Percentiles rank a stretch among this genome's conserved stretches.
Evolutionary conservation across 352 stramenopile species (phyloP).

Genomic region (Phytopythium oedochilum): DNA sequence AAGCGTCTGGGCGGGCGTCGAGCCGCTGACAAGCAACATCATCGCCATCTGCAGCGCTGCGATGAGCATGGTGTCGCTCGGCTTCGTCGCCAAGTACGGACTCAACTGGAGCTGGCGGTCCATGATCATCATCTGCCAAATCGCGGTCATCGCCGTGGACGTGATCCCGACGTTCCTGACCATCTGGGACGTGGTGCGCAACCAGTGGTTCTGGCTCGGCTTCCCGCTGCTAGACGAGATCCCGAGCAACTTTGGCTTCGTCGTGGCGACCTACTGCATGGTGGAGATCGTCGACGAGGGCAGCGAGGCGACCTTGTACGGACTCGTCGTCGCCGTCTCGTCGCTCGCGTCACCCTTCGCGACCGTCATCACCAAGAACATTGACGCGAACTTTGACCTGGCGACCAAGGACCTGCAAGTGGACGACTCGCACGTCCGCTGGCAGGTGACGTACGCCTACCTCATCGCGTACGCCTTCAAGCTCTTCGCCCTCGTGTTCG

Average conservation of each 20-base stretch:
- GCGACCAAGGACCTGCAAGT: constrained; percentile 22
- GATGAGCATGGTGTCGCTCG: constrained; percentile 32
- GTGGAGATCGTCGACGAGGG: constrained; percentile 51
- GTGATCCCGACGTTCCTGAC: constrained; percentile 27
- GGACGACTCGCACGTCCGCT: constrained; percentile 22
- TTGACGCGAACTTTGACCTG: constrained; percentile 41
- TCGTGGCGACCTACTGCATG: constrained; percentile 47
- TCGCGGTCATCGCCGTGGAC: constrained; percentile 36
- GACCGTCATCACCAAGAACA: constrained; percentile 45
- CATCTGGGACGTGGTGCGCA: constrained; percentile 46
- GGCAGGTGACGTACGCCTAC: constrained; percentile 34
- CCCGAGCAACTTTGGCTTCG: constrained; percentile 35
- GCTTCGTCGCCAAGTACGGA: constrained; percentile 30
- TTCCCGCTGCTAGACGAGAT: constrained; percentile 41
- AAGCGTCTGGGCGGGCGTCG: constrained; percentile 25
- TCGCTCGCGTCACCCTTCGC: constrained; percentile 39
- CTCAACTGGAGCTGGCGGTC: constrained; percentile 48
- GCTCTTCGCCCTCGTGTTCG: constrained; percentile 28
- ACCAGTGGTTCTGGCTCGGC: constrained; percentile 61
- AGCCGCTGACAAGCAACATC: constrained; percentile 25
- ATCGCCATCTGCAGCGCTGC: constrained; percentile 23
- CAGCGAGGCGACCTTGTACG: constrained; percentile 51
- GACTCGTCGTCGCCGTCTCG: constrained; percentile 40
- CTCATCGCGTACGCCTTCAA: constrained; percentile 31
- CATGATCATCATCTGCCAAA: constrained; percentile 27